phyloP scores from a whole-genome alignment of 257 asterid genomes.

The Salvia miltiorrhiza region DNA sequence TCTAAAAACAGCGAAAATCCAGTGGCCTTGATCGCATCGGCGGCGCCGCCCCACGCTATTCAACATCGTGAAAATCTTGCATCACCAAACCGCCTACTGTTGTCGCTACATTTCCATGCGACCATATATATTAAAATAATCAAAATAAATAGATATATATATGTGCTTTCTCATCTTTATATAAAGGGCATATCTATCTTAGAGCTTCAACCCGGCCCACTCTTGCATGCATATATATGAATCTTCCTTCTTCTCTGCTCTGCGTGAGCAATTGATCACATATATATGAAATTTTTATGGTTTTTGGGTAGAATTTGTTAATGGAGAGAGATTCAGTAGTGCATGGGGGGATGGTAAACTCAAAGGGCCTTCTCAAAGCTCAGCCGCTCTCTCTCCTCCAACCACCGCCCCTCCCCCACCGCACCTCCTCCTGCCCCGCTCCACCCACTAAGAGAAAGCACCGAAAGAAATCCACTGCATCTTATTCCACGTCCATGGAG shows the following conservation, averaged over 20 bases:
- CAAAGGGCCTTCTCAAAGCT: slow-evolving; percentile 39
- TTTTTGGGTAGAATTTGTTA: background rate
- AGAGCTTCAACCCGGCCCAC: too few species aligned
- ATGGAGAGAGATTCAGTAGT: slow-evolving; percentile 39
- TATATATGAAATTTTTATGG: background rate
- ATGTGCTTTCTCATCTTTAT: background rate
- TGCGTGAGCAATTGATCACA: background rate
- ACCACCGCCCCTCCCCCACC: slow-evolving; percentile 32
- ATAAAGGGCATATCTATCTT: background rate
- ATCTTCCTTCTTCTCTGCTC: background rate
- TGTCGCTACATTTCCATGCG: slow-evolving; percentile 19
- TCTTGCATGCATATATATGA: too few species aligned
- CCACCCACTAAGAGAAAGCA: slow-evolving; percentile 5
- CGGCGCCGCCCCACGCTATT: slow-evolving; percentile 40
- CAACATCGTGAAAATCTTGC: background rate
- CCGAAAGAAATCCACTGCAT: background rate
- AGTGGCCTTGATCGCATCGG: slow-evolving; percentile 26
- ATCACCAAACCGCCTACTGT: slow-evolving; percentile 23
- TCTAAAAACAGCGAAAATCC: slow-evolving; percentile 18
- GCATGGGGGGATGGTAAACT: too few species aligned
- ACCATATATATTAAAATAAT: too few species aligned
- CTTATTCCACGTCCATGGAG: slow-evolving; percentile 25
- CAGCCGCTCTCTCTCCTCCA: slow-evolving; percentile 31
- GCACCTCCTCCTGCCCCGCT: slow-evolving; percentile 17
- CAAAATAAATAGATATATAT: background rate